A percentile compares a stretch with the other conserved stretches of the same genome.
phyloP scores from a whole-genome alignment of 2,329 filamentous ascomycete genomes.

The Colletotrichum liaoningense region DNA sequence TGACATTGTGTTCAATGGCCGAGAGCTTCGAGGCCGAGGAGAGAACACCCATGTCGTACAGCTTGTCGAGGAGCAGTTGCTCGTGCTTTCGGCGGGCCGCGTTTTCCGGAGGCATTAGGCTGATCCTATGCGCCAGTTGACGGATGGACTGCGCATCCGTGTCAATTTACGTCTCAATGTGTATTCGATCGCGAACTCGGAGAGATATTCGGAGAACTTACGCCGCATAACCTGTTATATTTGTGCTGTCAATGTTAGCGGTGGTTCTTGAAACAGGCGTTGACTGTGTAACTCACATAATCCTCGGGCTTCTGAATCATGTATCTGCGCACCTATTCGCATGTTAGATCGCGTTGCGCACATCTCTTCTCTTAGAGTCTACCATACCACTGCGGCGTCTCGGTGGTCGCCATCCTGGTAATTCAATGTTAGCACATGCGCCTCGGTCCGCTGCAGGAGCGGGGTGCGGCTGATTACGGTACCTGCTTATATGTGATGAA shows the following conservation, averaged over 20 bases:
- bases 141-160: constrained; percentile 74
- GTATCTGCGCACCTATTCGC: constrained; percentile 64
- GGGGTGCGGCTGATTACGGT: neutral
- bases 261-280: neutral
- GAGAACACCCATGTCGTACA: constrained; percentile 92
- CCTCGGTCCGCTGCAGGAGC: neutral
- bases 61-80: constrained; percentile 87
- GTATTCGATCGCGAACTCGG: neutral
- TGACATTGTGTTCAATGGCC: constrained; percentile 88
- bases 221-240: constrained; percentile 75
- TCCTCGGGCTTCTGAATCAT: constrained; percentile 91
- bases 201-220: constrained; percentile 49
- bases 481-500: constrained; percentile 85
- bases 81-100: constrained; percentile 86
- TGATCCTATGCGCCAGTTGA: constrained; percentile 89
- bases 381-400: constrained; percentile 71
- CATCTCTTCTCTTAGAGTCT: neutral
- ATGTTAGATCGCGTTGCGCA: neutral
- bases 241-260: constrained; percentile 52
- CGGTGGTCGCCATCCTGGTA: constrained; percentile 63
- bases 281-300: constrained; percentile 60
- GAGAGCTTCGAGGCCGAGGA: constrained; percentile 81
- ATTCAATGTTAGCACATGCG: constrained; percentile 17
- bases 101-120: constrained; percentile 83
- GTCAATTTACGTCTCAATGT: constrained; percentile 24